Base-by-base conservation (phyloP, 768 basidiomycete genomes). In the Mycena alexandri region DNA sequence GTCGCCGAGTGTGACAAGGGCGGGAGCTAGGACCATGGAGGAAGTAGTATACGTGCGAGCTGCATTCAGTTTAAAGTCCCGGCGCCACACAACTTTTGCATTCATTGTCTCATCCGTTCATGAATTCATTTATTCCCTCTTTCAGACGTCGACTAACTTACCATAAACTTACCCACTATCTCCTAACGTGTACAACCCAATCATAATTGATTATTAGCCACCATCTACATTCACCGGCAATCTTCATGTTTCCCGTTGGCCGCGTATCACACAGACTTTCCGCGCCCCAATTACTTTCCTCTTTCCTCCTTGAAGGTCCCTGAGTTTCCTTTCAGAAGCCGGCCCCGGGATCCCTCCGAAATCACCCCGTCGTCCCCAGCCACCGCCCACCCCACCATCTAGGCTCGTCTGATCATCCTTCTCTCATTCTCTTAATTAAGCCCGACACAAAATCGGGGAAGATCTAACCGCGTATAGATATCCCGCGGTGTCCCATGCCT, bases 401-500 rank as follows among this genome's bases (percentile, higher is more conserved):
- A 6, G 29, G 29, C 38, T 38, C 38, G 14, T 38, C 38, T 29
- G 3, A 38, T 38, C 38, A 38, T 38, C 38, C 38, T 38, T 38
- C 38, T 38, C 38, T 14, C 54, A 14, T 57, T 57, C 17, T 57
- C 24, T 57, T 43, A 43, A 57, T 57, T 57, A 57, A 57, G 36
- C 52, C 55, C 43, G 14, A 11, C 55, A 25, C 21, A 17, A 38
- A 60, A 55, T 60, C 65, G 36, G 65, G 24, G 13, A n/a, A 33
- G 56, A 68, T 68, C 67, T 68, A 47, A 13, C 67, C 56, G 50
- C 67, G 56, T 63, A 63, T 63, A 63, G 67, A 68, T 63, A 68
- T 63, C 53, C 67, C 67, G 67, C 21, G 65, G 34, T 47, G 10
- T n/a, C 22, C 54, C 54, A 38, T 10, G 38, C 10, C 10, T 38